phyloP scores from a whole-genome alignment of 83 land plant genomes.

The Larix sibirica region DNA sequence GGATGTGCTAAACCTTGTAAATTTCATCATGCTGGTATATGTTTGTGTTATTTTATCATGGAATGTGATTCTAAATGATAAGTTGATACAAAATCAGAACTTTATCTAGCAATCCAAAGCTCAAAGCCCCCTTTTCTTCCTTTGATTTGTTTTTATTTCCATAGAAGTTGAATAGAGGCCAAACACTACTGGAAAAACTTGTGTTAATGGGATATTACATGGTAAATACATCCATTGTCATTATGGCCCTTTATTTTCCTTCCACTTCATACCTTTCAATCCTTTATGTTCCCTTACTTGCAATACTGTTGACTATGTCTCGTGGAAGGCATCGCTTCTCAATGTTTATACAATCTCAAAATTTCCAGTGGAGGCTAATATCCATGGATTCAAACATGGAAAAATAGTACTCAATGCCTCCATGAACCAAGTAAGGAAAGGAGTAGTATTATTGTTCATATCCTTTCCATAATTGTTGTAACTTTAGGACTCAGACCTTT shows the following conservation, averaged over 20 bases:
- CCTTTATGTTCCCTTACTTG: conserved; percentile 58
- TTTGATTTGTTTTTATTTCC: conserved; percentile 34
- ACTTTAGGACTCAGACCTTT: conserved; percentile 50
- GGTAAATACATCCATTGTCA: conserved; percentile 67
- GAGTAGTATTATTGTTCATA: conserved; percentile 57
- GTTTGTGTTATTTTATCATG: not conserved
- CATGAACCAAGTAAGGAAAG: conserved; percentile 52
- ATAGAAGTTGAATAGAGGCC: conserved; percentile 26
- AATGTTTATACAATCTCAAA: conserved; percentile 43
- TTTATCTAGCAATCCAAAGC: conserved; percentile 56
- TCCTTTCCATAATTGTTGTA: conserved; percentile 71
- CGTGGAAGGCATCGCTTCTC: conserved; percentile 54
- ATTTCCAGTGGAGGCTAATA: conserved; percentile 42
- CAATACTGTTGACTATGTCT: conserved; percentile 59
- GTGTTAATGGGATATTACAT: conserved; percentile 30
- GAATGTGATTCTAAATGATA: conserved; percentile 38
- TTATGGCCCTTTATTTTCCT: conserved; percentile 73
- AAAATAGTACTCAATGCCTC: conserved; percentile 52
- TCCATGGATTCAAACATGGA: conserved; percentile 84
- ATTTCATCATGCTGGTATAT: not conserved
- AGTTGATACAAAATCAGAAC: conserved; percentile 49
- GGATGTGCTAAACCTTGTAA: too few relatives aligned
- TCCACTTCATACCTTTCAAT: conserved; percentile 69
- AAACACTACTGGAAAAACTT: conserved; percentile 43
- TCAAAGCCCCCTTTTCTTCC: conserved; percentile 43